These are phyloP conservation scores for Gaultheria prostrata DNA, from an alignment of 148 eudicot species.

Conservation along the genomic window DNA sequence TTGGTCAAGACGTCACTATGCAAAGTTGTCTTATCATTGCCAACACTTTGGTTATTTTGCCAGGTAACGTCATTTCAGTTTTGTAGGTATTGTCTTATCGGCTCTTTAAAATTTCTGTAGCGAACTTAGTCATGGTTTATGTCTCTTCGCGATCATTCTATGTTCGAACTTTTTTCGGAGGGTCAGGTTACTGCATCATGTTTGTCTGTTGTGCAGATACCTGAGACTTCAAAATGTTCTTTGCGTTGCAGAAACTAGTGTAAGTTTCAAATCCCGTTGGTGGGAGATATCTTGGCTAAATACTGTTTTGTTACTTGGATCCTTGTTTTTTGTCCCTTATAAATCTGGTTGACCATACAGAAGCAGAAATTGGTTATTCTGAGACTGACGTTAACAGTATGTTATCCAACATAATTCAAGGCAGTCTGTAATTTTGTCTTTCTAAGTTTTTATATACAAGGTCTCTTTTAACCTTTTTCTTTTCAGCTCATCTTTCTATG, in stretches of 20 bases:
- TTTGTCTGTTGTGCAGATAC: slow-evolving; percentile 46
- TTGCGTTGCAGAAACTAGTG: slow-evolving; percentile 64
- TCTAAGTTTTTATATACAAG: neutral
- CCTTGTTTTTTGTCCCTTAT: neutral
- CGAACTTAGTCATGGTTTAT: neutral
- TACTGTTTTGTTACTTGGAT: slow-evolving; percentile 8
- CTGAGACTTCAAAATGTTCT: slow-evolving; percentile 78
- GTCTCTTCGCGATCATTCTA: too few species aligned
- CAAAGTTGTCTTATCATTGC: slow-evolving; percentile 59
- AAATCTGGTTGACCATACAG: neutral
- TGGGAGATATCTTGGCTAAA: slow-evolving; percentile 4
- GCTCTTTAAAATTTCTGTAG: neutral
- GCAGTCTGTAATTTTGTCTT: neutral
- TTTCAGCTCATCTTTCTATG: neutral
- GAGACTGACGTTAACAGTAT: neutral
- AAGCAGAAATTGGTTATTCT: neutral
- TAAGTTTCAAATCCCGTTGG: slow-evolving; percentile 39
- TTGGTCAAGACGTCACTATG: slow-evolving; percentile 32
- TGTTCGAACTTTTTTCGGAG: neutral
- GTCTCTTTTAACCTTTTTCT: neutral
- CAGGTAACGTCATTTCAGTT: slow-evolving; percentile 39
- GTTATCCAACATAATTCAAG: neutral
- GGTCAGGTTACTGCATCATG: neutral
- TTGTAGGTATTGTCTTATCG: neutral
- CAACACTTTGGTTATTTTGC: slow-evolving; percentile 57